Percentiles rank a stretch among this genome's conserved stretches.
These are phyloP conservation scores for Pyrenopolyporus hunteri DNA, from an alignment of 495 filamentous ascomycete genomes.

Conservation along the genomic window DNA sequence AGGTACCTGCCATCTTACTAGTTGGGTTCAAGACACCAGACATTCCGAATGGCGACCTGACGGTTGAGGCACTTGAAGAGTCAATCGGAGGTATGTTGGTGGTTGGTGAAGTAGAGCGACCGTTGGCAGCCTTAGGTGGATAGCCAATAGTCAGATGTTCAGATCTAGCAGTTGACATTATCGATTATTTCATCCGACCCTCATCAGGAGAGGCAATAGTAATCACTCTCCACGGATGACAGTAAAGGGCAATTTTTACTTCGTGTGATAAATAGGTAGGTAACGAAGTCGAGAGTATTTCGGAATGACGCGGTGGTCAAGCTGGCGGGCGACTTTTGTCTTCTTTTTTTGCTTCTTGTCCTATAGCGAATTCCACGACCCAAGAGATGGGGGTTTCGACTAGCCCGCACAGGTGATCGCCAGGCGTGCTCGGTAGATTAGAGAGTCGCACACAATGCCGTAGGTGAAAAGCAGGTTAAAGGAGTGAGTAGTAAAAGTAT, in stretches of 20 bases:
- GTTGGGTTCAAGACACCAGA: slow-evolving; percentile 66
- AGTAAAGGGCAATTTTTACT: slow-evolving; percentile 35
- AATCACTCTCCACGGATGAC: slow-evolving; percentile 42
- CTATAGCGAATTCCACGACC: slow-evolving; percentile 29
- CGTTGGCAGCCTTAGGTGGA: slow-evolving; percentile 62
- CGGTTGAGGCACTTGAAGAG: slow-evolving; percentile 66
- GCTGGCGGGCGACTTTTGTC: slow-evolving; percentile 15
- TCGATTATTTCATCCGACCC: slow-evolving; percentile 67
- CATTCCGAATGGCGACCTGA: slow-evolving; percentile 78
- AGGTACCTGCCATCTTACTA: slow-evolving; percentile 71
- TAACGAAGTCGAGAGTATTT: slow-evolving; percentile 28
- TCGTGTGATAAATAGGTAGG: slow-evolving; percentile 21
- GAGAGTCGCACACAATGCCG: slow-evolving; percentile 26
- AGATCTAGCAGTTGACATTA: slow-evolving; percentile 94
- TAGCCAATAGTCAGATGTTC: slow-evolving; percentile 76
- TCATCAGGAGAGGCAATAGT: slow-evolving; percentile 49
- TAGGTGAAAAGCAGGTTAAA: slow-evolving; percentile 27
- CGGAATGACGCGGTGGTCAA: slow-evolving; percentile 30
- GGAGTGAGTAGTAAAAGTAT: slow-evolving; percentile 27
- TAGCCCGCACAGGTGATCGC: slow-evolving; percentile 27
- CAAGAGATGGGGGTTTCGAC: slow-evolving; percentile 22
- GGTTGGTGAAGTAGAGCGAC: slow-evolving; percentile 83
- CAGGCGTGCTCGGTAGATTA: slow-evolving; percentile 30
- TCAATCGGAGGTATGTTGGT: slow-evolving; percentile 88
- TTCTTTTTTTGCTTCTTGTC: slow-evolving; percentile 17